phyloP scores from a whole-genome alignment of 2,329 filamentous ascomycete genomes.

The Diaporthe citrichinensis region DNA sequence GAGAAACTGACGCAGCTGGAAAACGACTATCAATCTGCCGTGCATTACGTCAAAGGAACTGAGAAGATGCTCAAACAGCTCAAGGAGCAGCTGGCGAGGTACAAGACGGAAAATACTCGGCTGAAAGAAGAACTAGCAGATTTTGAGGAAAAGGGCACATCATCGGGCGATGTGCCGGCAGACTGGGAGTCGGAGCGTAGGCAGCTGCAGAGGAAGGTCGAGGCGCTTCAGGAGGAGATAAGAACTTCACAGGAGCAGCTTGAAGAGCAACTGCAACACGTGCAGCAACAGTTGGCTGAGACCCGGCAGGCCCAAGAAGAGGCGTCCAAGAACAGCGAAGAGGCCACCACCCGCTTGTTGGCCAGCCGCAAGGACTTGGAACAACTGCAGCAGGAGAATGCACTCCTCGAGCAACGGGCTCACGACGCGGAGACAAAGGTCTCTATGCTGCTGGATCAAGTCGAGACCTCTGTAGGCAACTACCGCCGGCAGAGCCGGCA shows the following conservation, averaged over 20 bases:
- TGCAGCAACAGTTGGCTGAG: constrained; percentile 78
- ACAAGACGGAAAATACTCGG: constrained; percentile 87
- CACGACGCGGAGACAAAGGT: constrained; percentile 94
- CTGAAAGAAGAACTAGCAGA: constrained; percentile 86
- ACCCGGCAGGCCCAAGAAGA: constrained; percentile 79
- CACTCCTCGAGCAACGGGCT: constrained; percentile 84
- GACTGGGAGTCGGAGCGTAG: constrained; percentile 84
- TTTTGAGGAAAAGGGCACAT: constrained; percentile 65
- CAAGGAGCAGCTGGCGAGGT: constrained; percentile 95
- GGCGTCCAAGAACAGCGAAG: constrained; percentile 69
- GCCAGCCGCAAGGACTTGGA: constrained; percentile 78
- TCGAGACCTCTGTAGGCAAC: constrained; percentile 93
- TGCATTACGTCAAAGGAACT: constrained; percentile 97
- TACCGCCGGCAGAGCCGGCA: constrained; percentile 85
- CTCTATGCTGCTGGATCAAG: constrained; percentile 91
- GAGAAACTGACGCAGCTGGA: constrained; percentile 95
- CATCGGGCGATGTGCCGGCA: constrained; percentile 59
- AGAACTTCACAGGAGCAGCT: constrained; percentile 75
- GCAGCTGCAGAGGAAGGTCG: constrained; percentile 77
- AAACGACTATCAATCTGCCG: constrained; percentile 97
- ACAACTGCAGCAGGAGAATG: constrained; percentile 86
- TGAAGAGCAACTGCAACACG: constrained; percentile 76
- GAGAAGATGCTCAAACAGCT: constrained; percentile 99
- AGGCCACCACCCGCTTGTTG: constrained; percentile 70
- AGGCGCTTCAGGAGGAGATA: constrained; percentile 78